phyloP scores from a whole-genome alignment of 2,329 filamentous ascomycete genomes.

The Herpotrichia juniperi region DNA sequence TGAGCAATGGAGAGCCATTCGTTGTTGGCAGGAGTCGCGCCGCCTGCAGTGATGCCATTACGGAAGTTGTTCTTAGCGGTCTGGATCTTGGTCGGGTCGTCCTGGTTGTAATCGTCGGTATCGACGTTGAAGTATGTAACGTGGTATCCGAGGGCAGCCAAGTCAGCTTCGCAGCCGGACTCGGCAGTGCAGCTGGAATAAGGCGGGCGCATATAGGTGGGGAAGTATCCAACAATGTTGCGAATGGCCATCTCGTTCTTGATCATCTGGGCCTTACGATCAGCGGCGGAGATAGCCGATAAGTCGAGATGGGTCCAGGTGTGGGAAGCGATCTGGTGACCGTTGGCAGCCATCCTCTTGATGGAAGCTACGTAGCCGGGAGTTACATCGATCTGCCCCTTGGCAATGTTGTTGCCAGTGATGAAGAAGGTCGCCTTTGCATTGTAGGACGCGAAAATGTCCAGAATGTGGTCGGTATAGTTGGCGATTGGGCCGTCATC shows the following conservation, averaged over 20 bases:
- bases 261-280: constrained; percentile 56
- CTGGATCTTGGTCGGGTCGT: constrained; percentile 54
- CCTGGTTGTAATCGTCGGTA: constrained; percentile 66
- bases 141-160: constrained; percentile 61
- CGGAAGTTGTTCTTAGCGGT: constrained; percentile 62
- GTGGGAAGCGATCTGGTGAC: constrained; percentile 67
- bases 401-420: constrained; percentile 62
- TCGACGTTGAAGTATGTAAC: constrained; percentile 67
- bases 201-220: constrained; percentile 60
- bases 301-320: constrained; percentile 62
- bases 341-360: constrained; percentile 60
- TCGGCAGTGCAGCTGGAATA: constrained; percentile 54
- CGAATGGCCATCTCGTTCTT: constrained; percentile 62
- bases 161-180: constrained; percentile 48
- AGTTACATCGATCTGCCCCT: constrained; percentile 61
- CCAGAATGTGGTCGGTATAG: constrained; percentile 67
- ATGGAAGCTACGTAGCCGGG: constrained; percentile 57
- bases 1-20: constrained; percentile 61
- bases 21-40: constrained; percentile 26
- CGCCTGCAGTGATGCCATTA: constrained; percentile 47
- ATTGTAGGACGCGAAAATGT: constrained; percentile 64
- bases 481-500: constrained; percentile 68
- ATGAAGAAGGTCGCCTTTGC: constrained; percentile 74
- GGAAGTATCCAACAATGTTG: constrained; percentile 62
- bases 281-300: constrained; percentile 49